phyloP scores from a whole-genome alignment of 169 alveolate genomes.

The Eimeria praecox region DNA sequence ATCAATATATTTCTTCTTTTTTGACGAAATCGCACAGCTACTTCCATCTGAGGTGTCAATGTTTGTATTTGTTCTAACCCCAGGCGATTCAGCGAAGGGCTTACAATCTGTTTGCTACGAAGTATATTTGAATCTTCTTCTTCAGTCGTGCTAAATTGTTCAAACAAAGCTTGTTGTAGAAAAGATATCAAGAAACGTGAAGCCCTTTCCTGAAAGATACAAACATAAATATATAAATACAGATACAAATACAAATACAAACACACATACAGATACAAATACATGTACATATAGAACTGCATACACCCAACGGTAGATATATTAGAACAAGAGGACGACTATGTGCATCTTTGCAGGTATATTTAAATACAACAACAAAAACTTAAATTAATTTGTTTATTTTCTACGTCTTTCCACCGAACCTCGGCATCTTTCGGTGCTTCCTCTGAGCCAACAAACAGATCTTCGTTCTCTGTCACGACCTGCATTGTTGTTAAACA shows the following conservation, averaged over 20 bases:
- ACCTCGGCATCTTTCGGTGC: too few species aligned
- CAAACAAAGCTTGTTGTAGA: background rate
- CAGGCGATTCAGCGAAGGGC: background rate
- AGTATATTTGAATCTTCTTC: slow-evolving; percentile 6
- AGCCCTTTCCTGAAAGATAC: background rate
- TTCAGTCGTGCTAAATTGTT: slow-evolving; percentile 18
- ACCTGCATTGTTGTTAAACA: background rate
- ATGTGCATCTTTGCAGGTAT: too few species aligned
- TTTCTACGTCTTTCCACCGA: too few species aligned
- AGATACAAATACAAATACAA: too few species aligned
- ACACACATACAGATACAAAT: too few species aligned
- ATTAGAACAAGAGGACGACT: too few species aligned
- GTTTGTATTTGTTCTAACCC: background rate
- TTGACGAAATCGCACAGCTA: background rate
- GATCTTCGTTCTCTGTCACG: too few species aligned
- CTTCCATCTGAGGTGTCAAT: background rate
- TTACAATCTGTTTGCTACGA: too few species aligned
- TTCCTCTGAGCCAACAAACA: too few species aligned
- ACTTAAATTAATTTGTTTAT: too few species aligned
- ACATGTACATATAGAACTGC: background rate
- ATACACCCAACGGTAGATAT: too few species aligned
- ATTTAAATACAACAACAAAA: too few species aligned
- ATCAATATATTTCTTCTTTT: background rate
- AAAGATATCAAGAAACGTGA: background rate
- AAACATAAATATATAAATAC: background rate